phyloP scores from a whole-genome alignment of 2,329 filamentous ascomycete species.

The Aspergillus aculeatus region DNA sequence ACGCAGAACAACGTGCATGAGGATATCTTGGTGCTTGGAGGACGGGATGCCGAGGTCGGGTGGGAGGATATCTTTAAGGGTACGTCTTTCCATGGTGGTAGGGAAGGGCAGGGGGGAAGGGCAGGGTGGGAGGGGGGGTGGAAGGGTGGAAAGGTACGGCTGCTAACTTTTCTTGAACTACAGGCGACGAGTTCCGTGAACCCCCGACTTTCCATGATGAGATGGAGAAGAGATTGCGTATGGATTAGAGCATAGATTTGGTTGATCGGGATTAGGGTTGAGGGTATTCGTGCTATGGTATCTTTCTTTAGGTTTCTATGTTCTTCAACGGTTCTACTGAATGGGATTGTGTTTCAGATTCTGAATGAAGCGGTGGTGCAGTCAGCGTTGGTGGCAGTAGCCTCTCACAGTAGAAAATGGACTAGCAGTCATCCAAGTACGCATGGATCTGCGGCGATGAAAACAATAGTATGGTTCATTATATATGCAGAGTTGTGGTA shows the following conservation, averaged over 20 bases:
- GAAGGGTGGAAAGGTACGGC: not conserved
- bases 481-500: slow-evolving; percentile 5
- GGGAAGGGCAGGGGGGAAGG: not conserved
- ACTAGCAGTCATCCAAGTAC: not conserved
- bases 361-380: not conserved
- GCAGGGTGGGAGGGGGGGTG: too few relatives aligned
- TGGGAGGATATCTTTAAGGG: slow-evolving; percentile 96
- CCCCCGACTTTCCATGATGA: slow-evolving; percentile 79
- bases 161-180: slow-evolving; percentile 11
- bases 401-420: not conserved
- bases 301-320: not conserved
- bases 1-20: slow-evolving; percentile 71
- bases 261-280: not conserved
- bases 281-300: not conserved
- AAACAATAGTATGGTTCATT: not conserved
- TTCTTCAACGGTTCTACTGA: not conserved
- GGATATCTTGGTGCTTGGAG: slow-evolving; percentile 71
- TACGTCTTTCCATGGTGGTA: slow-evolving; percentile 29
- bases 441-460: not conserved
- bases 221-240: slow-evolving; percentile 89
- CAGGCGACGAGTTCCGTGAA: slow-evolving; percentile 67
- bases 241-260: slow-evolving; percentile 51
- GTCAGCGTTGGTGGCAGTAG: not conserved
- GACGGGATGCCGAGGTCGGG: slow-evolving; percentile 70
- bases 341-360: not conserved